A percentile compares a stretch with the other conserved stretches of the same genome.
These are phyloP conservation scores for Curvularia hawaiiensis DNA, from an alignment of 2,329 filamentous ascomycete genomes.

Conservation along the genomic window DNA sequence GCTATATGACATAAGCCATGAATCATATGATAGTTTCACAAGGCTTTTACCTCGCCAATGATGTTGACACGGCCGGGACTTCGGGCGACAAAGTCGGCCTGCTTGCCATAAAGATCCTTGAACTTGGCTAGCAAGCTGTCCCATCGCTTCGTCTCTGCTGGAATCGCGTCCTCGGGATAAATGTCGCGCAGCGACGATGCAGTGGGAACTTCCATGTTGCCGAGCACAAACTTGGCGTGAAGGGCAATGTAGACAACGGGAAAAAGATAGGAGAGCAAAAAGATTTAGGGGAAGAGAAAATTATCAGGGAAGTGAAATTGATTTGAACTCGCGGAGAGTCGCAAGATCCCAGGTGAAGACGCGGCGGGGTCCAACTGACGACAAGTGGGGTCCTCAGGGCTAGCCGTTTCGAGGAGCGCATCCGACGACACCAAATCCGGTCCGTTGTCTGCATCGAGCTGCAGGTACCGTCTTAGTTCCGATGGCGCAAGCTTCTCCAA, in stretches of 20 bases:
- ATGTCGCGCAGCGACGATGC: constrained; percentile 78
- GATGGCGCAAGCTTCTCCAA: constrained; percentile 1
- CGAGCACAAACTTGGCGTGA: background rate
- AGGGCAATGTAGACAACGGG: background rate
- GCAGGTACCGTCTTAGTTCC: constrained; percentile 20
- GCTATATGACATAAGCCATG: constrained; percentile 51
- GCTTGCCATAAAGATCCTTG: constrained; percentile 68
- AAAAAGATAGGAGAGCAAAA: background rate
- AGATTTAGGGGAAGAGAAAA: constrained; percentile 1
- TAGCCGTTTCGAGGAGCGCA: constrained; percentile 25
- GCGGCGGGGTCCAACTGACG: constrained; percentile 29
- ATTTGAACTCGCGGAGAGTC: constrained; percentile 21
- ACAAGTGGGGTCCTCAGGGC: constrained; percentile 30
- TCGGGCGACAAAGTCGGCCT: constrained; percentile 80
- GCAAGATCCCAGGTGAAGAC: constrained; percentile 25
- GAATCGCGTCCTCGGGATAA: constrained; percentile 76
- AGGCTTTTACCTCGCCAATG: constrained; percentile 73
- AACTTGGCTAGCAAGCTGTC: constrained; percentile 74
- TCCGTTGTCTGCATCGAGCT: constrained; percentile 21
- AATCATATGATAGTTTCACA: background rate
- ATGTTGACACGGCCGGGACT: constrained; percentile 97
- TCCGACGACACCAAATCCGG: constrained; percentile 21
- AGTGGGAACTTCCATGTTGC: constrained; percentile 66
- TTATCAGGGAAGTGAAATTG: constrained; percentile 9
- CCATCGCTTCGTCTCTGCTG: constrained; percentile 75